Conservation (phyloP, 2,329 filamentous ascomycete species). For the Lachnellula subtilissima region DNA sequence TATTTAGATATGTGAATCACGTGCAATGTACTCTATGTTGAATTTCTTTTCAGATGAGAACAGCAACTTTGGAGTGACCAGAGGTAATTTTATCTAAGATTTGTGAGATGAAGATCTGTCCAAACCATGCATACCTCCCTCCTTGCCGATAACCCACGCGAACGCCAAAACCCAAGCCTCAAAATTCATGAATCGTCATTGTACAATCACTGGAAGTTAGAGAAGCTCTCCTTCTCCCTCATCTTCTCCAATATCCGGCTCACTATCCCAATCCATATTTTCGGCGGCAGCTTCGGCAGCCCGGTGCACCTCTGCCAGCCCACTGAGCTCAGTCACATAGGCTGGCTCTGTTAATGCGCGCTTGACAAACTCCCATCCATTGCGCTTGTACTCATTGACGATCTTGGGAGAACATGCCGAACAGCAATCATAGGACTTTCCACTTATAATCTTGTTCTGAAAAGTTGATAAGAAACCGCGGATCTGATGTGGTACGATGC, state of each 20-base stretch:
- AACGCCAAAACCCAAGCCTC: not conserved
- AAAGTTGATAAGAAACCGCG: conserved; percentile 73
- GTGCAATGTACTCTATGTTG: no score
- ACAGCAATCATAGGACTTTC: conserved; percentile 73
- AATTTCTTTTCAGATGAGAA: no score
- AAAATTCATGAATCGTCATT: conserved; percentile 3
- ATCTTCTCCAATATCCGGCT: conserved; percentile 50
- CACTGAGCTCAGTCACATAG: conserved; percentile 73
- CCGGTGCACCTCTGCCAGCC: conserved; percentile 66
- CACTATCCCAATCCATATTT: conserved; percentile 58
- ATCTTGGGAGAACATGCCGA: conserved; percentile 73
- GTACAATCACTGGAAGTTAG: conserved; percentile 10
- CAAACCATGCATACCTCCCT: not conserved
- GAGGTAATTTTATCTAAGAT: not conserved
- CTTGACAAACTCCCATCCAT: conserved; percentile 75
- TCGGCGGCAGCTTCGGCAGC: conserved; percentile 44
- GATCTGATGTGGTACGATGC: conserved; percentile 73
- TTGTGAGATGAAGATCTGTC: not conserved
- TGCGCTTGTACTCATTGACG: conserved; percentile 58
- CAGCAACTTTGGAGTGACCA: no score
- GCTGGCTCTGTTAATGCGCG: conserved; percentile 68
- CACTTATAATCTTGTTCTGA: conserved; percentile 67
- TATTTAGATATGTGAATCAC: not conserved
- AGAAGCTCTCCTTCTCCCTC: conserved; percentile 37
- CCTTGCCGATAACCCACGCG: not conserved